phyloP scores from a whole-genome alignment of 208 protist species.

The Leishmania gerbilli region DNA sequence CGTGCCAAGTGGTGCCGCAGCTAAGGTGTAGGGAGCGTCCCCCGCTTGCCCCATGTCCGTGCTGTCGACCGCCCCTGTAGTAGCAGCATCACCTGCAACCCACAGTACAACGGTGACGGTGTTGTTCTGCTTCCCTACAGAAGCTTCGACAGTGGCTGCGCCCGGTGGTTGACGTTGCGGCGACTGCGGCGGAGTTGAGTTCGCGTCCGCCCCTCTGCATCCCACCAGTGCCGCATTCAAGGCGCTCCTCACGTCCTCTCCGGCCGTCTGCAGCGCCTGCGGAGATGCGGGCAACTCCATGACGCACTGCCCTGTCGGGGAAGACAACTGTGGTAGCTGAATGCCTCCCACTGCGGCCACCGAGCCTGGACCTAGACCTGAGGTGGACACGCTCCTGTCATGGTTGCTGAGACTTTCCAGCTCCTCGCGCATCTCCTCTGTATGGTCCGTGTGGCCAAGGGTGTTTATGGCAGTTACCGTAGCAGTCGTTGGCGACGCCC shows the following conservation, averaged over 20 bases:
- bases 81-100: conserved; percentile 2
- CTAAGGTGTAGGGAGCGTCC: too few relatives aligned
- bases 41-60: background rate
- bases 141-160: too few relatives aligned
- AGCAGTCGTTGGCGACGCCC: background rate
- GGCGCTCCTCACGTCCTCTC: background rate
- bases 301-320: background rate
- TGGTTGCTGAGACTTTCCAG: background rate
- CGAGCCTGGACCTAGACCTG: background rate
- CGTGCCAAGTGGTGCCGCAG: background rate
- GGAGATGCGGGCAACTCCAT: background rate
- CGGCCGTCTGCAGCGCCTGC: background rate
- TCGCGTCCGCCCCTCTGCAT: background rate
- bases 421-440: background rate
- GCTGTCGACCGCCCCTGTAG: background rate
- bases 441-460: background rate
- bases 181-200: background rate
- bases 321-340: background rate
- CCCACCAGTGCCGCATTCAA: too few relatives aligned
- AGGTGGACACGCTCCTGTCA: background rate
- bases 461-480: too few relatives aligned
- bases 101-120: conserved; percentile 29
- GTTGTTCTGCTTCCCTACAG: background rate
- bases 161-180: too few relatives aligned
- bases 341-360: background rate